These are phyloP conservation scores for Cytospora piceae DNA, from an alignment of 2,329 filamentous ascomycete genomes.

Conservation along the genomic window DNA sequence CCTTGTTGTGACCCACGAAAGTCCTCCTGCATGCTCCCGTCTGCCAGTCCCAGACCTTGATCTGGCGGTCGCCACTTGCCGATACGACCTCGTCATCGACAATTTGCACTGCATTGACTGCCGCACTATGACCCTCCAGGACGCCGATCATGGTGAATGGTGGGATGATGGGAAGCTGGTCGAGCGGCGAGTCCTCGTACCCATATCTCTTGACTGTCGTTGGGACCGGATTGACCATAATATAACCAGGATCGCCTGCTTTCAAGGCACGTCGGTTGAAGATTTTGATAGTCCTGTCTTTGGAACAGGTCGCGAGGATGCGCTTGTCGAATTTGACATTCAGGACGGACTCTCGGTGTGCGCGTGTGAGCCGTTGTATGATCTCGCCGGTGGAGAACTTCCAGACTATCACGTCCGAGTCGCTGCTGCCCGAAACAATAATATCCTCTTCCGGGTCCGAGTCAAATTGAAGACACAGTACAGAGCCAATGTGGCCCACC, in stretches of 20 bases:
- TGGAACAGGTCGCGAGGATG: slow-evolving; percentile 94
- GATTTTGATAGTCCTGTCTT: slow-evolving; percentile 95
- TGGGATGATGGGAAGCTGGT: slow-evolving; percentile 57
- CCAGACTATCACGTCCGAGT: slow-evolving; percentile 90
- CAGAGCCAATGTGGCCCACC: slow-evolving; percentile 78
- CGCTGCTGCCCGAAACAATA: slow-evolving; percentile 93
- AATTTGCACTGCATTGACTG: slow-evolving; percentile 95
- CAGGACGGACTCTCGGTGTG: slow-evolving; percentile 87
- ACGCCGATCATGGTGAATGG: slow-evolving; percentile 79
- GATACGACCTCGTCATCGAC: slow-evolving; percentile 86
- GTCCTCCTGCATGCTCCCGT: slow-evolving; percentile 76
- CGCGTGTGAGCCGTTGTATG: slow-evolving; percentile 73
- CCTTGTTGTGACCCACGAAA: slow-evolving; percentile 86
- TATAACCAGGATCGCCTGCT: slow-evolving; percentile 62
- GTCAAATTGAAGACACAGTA: slow-evolving; percentile 94
- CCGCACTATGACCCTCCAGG: slow-evolving; percentile 83
- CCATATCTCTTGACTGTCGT: slow-evolving; percentile 58
- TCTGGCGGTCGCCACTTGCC: slow-evolving; percentile 88
- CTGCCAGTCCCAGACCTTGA: slow-evolving; percentile 94
- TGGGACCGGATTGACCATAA: slow-evolving; percentile 56
- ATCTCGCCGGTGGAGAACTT: slow-evolving; percentile 87
- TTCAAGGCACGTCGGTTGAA: slow-evolving; percentile 80
- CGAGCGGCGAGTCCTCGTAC: slow-evolving; percentile 49
- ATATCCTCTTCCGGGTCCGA: slow-evolving; percentile 84
- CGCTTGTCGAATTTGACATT: slow-evolving; percentile 92